These are phyloP conservation scores for Tetrahymena thermophila DNA, from an alignment of 73 alveolate genomes.

Conservation along the genomic window DNA sequence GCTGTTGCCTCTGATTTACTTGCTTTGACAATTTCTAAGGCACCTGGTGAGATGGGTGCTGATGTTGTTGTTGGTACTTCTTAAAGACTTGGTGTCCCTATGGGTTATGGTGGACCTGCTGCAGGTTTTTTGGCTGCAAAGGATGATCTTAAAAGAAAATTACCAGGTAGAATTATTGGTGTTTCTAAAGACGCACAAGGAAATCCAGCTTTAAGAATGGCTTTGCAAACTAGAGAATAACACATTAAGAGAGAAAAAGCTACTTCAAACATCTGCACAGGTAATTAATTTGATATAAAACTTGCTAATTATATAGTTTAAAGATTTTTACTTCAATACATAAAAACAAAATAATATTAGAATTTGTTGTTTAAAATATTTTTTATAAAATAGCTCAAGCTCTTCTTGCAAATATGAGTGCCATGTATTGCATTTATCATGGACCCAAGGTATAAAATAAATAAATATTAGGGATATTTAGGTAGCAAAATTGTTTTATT, in stretches of 20 bases:
- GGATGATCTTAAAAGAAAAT: constrained; percentile 71
- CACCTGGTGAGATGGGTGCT: constrained; percentile 91
- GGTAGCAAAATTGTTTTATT: not conserved
- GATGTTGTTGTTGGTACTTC: constrained; percentile 81
- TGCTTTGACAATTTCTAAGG: constrained; percentile 40
- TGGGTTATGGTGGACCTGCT: constrained; percentile 97
- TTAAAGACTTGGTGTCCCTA: constrained; percentile 89
- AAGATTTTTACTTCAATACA: not conserved
- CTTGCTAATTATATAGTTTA: not conserved
- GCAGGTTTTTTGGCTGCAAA: constrained; percentile 87
- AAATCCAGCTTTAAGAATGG: constrained; percentile 73
- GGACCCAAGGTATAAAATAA: constrained; percentile 49
- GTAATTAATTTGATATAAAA: not conserved
- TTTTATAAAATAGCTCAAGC: constrained; percentile 69
- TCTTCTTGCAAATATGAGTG: constrained; percentile 87
- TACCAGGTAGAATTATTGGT: constrained; percentile 96
- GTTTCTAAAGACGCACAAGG: constrained; percentile 72
- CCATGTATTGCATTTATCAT: constrained; percentile 66
- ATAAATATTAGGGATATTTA: constrained; percentile 9
- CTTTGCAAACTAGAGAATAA: constrained; percentile 94
- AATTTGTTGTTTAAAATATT: not conserved
- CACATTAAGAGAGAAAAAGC: constrained; percentile 93
- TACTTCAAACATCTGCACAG: constrained; percentile 78
- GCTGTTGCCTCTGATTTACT: constrained; percentile 56
- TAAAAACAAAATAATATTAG: not conserved